Evolutionary conservation across 1,139 yeast species (phyloP), one percentile per base, ranked within the genome.

Genomic region (Debaryomyces psychrophilus): DNA sequence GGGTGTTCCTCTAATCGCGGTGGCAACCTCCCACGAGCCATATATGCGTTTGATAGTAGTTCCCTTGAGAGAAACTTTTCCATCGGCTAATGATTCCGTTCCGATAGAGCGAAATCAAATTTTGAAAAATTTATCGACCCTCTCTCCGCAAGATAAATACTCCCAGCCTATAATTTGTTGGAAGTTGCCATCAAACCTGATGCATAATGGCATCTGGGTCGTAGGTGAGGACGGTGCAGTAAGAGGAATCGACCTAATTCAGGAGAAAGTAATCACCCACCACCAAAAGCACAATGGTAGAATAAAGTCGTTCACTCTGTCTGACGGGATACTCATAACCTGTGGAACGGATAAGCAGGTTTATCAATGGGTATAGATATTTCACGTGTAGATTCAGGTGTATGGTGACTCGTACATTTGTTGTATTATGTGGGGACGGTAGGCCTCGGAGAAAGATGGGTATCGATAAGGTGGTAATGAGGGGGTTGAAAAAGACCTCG

Each of bases 11-110:
- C 53, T 70, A 49, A 54, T 82, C 15, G 81, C 81, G 0, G 76
- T 83, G 1, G 89, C 83, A 0, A 88, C 96, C 0, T 83, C 90
- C 1, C 93, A 87, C 55, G 78, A 80, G 25, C 96, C 96, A 2
- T 85, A 73, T 57, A 82, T 87, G 88, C 65, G 95, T 50, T 56
- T 87, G 8, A 73, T 87, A 2, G 61, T 83, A 0, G 72, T 81
- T 0, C 57, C 70, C 17, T 51, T 81, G n/a, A 79, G 79, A 1
- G 59, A 64, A 6, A 45, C 66, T 6, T 17, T 12, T 11, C 12
- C 41, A 8, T 8, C 43, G 37, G 45, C 49, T 0, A 56, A 56
- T 5, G 37, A 23, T 8, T 17, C 27, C 45, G 23, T 44, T 9
- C 47, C 51, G 8, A 63, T 72, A 31, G 54, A 55, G 49, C 55